phyloP scores from a whole-genome alignment of 2,329 filamentous ascomycete species.

The Alternaria tenuissima region DNA sequence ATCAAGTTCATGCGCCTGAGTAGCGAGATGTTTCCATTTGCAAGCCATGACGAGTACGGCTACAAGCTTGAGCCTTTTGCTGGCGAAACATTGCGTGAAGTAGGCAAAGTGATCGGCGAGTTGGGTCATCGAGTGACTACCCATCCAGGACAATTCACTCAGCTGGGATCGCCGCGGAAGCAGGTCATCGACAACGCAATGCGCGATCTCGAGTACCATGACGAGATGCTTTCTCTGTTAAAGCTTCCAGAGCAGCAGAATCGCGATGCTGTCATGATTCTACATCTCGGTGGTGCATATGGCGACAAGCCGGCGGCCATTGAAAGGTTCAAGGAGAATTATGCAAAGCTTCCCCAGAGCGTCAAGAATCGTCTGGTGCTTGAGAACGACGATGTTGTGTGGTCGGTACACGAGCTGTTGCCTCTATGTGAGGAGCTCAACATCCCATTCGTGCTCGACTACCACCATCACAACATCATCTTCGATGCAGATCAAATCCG shows the following conservation, averaged over 20 bases:
- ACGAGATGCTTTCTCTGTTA: slow-evolving; percentile 81
- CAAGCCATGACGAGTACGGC: slow-evolving; percentile 85
- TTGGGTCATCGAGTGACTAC: slow-evolving; percentile 86
- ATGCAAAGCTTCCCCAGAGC: slow-evolving; percentile 69
- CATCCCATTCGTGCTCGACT: slow-evolving; percentile 91
- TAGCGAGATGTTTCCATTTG: slow-evolving; percentile 97
- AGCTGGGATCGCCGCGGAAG: slow-evolving; percentile 81
- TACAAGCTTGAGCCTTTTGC: slow-evolving; percentile 88
- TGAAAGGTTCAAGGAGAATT: slow-evolving; percentile 79
- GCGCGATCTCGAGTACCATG: slow-evolving; percentile 86
- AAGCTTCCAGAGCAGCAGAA: slow-evolving; percentile 79
- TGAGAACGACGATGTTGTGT: slow-evolving; percentile 93
- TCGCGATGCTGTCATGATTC: slow-evolving; percentile 89
- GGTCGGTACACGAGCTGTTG: slow-evolving; percentile 89
- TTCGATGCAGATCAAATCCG: slow-evolving; percentile 77
- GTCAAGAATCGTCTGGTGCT: slow-evolving; percentile 85
- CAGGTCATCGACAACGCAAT: slow-evolving; percentile 80
- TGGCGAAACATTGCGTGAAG: slow-evolving; percentile 76
- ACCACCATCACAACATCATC: slow-evolving; percentile 93
- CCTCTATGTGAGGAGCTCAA: slow-evolving; percentile 93
- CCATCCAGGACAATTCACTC: slow-evolving; percentile 90
- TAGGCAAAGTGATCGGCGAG: slow-evolving; percentile 77
- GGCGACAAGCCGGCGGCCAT: slow-evolving; percentile 85
- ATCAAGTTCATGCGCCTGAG: slow-evolving; percentile 93
- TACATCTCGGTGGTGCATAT: slow-evolving; percentile 92